phyloP scores from a whole-genome alignment of 306 rosid genomes.

The Cicer cuneatum region DNA sequence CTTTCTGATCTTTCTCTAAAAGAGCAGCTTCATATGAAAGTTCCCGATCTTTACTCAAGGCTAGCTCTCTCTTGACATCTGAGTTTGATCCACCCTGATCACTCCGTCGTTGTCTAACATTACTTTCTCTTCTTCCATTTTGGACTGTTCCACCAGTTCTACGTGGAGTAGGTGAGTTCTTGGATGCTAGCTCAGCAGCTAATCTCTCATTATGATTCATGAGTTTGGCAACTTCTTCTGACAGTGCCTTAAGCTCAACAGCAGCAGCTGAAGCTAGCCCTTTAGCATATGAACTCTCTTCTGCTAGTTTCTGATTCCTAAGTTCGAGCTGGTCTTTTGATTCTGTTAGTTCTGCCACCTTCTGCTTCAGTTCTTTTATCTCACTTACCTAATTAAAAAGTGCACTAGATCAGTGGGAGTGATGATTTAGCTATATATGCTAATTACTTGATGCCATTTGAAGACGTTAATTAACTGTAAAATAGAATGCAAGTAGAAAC shows the following conservation, averaged over 20 bases:
- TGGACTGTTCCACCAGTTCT: constrained; percentile 56
- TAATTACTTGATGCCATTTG: constrained; percentile 23
- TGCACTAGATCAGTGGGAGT: constrained; percentile 38
- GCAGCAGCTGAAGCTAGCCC: constrained; percentile 99
- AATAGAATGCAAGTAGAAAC: constrained; percentile 23
- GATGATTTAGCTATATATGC: constrained; percentile 30
- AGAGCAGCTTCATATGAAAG: constrained; percentile 76
- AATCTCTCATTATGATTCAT: constrained; percentile 89
- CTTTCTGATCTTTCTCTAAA: constrained; percentile 74
- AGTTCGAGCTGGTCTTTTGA: constrained; percentile 78
- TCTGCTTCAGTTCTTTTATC: constrained; percentile 78
- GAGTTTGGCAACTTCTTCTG: constrained; percentile 96
- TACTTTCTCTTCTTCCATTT: constrained; percentile 80
- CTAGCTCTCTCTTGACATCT: constrained; percentile 79
- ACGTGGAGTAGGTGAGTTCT: constrained; percentile 75
- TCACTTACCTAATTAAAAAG: constrained; percentile 55
- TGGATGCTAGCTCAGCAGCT: constrained; percentile 73
- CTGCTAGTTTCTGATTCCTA: constrained; percentile 87
- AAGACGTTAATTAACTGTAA: constrained; percentile 6
- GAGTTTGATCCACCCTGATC: constrained; percentile 67
- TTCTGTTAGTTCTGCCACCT: constrained; percentile 63
- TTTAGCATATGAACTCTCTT: constrained; percentile 95
- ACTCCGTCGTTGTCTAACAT: constrained; percentile 58
- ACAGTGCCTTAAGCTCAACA: constrained; percentile 92
- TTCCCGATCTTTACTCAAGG: constrained; percentile 83